Evolutionary conservation across 768 basidiomycete genomes (phyloP).

Genomic region (Tylopilus subfusipes): DNA sequence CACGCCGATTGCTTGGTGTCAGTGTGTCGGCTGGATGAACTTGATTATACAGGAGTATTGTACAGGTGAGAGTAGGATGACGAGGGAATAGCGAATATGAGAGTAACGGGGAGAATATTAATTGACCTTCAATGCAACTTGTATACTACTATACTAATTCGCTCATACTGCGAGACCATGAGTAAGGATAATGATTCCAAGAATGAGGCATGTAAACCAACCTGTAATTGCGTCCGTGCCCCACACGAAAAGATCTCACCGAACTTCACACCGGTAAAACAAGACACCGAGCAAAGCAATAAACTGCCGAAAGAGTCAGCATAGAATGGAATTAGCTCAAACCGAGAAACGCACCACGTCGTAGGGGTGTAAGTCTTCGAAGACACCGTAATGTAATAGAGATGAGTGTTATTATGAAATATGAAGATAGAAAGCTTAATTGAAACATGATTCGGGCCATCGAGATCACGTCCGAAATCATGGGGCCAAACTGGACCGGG

Average conservation of each 20-base stretch:
- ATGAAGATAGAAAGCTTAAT: conserved; percentile 14
- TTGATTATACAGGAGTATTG: not conserved
- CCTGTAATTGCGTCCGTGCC: not conserved
- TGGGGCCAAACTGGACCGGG: conserved; percentile 16
- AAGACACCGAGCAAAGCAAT: not conserved
- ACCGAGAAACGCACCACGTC: conserved; percentile 2
- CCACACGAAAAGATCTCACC: not conserved
- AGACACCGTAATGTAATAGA: conserved; percentile 5
- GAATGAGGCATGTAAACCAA: not conserved
- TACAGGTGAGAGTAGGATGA: not conserved
- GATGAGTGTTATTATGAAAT: conserved; percentile 8
- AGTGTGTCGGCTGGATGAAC: not conserved
- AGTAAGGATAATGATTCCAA: not conserved
- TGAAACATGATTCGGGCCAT: conserved; percentile 11
- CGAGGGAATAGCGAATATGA: too few species aligned
- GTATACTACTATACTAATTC: not conserved
- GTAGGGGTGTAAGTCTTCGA: conserved; percentile 1
- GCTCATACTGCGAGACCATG: not conserved
- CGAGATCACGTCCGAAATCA: conserved; percentile 23
- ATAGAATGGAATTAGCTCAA: not conserved
- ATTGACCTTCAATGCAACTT: not conserved
- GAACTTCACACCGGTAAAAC: conserved; percentile 2
- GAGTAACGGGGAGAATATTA: not conserved
- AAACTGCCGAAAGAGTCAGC: conserved; percentile 5
- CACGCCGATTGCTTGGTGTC: not conserved